These are phyloP conservation scores for Vaccinium macrocarpon DNA, from an alignment of 148 eudicot genomes.

Conservation along the genomic window DNA sequence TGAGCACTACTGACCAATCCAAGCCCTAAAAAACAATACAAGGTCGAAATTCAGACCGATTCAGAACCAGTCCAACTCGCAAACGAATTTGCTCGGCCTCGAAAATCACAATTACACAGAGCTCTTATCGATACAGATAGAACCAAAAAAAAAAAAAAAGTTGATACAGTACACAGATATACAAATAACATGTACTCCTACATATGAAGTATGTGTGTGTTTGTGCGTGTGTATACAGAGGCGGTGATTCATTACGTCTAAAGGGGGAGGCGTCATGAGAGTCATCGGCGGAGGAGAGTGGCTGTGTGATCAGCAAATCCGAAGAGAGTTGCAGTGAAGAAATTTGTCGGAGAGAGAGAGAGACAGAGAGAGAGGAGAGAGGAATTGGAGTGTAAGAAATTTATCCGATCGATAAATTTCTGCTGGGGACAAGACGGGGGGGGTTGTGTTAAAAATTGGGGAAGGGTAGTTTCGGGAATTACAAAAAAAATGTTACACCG, in stretches of 20 bases:
- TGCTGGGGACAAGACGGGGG: background rate
- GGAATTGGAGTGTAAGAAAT: background rate
- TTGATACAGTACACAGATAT: background rate
- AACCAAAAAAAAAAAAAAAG: background rate
- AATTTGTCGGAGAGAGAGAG: background rate
- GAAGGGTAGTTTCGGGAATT: background rate
- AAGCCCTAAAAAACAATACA: conserved; percentile 18
- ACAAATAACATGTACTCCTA: background rate
- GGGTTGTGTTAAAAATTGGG: background rate
- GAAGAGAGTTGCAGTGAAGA: background rate
- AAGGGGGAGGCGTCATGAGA: conserved; percentile 27
- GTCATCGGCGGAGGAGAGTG: conserved; percentile 18
- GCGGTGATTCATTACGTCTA: conserved; percentile 19
- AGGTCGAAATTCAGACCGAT: conserved; percentile 11
- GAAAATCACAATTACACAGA: background rate
- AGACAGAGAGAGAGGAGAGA: background rate
- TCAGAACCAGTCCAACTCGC: background rate
- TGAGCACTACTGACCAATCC: conserved; percentile 8
- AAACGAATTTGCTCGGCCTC: background rate
- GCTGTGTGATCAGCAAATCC: conserved; percentile 8
- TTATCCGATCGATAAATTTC: background rate
- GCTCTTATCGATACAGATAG: background rate
- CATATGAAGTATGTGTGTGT: background rate
- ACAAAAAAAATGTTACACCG: background rate
- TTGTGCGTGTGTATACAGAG: background rate